These are phyloP conservation scores for Starmerella sp. DNA, from an alignment of 805 yeast species.

Conservation along the genomic window DNA sequence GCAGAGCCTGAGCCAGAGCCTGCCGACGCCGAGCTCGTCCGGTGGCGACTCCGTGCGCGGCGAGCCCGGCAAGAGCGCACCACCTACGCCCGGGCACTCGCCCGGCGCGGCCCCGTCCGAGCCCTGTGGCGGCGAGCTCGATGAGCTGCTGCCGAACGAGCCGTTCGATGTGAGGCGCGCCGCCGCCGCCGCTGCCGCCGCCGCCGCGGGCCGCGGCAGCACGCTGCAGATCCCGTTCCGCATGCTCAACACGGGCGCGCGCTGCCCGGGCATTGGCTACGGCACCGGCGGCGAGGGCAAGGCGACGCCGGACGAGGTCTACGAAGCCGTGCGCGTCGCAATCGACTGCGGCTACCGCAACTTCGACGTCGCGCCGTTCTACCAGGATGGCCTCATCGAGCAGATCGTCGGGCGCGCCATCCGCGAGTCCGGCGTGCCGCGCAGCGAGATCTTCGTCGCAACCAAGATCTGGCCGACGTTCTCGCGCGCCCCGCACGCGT, in stretches of 20 bases:
- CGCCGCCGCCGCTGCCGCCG: no score
- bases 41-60: background rate
- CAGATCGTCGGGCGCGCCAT: conserved; percentile 42
- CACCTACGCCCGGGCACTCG: no score
- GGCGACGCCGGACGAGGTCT: conserved; percentile 28
- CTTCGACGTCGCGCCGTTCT: conserved; percentile 65
- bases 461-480: conserved; percentile 45
- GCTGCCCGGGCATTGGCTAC: conserved; percentile 58
- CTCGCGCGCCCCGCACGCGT: conserved; percentile 36
- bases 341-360: conserved; percentile 58
- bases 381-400: conserved; percentile 42
- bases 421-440: conserved; percentile 35
- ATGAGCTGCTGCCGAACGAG: background rate
- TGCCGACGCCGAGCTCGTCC: background rate
- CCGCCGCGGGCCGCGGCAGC: background rate
- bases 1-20: background rate
- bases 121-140: background rate
- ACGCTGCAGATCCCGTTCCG: conserved; percentile 9
- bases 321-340: conserved; percentile 47
- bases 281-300: conserved; percentile 50
- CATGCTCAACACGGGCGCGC: conserved; percentile 45
- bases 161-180: background rate
- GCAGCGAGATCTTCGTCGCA: conserved; percentile 57
- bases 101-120: background rate
- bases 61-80: no score